Evolutionary conservation across 208 protist species (phyloP).

Genomic region (Trypanosoma caninum): DNA sequence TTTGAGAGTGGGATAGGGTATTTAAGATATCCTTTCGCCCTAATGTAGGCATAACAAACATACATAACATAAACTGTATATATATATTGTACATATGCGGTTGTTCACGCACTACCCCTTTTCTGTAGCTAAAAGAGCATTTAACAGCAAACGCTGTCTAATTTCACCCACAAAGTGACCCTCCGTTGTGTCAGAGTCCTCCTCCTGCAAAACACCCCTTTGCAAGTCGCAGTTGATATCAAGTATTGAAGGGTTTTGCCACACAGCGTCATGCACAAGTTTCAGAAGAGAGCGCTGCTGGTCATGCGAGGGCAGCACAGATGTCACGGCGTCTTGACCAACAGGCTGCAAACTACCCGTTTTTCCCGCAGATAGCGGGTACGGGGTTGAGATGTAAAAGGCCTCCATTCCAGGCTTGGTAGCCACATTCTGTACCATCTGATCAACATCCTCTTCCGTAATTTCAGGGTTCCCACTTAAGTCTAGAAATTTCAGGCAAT

Average conservation of each 20-base stretch:
- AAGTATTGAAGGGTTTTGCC: conserved; percentile 34
- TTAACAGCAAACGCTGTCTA: conserved; percentile 45
- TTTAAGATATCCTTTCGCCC: no score
- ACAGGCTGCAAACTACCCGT: conserved; percentile 3
- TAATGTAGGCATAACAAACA: no score
- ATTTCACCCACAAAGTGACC: conserved; percentile 29
- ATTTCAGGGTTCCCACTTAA: conserved; percentile 46
- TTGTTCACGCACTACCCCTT: not conserved
- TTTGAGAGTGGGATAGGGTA: no score
- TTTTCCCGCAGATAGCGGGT: conserved; percentile 1
- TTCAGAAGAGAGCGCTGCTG: conserved; percentile 27
- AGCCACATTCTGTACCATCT: conserved; percentile 24
- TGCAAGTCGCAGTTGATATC: conserved; percentile 28
- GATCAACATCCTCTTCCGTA: conserved; percentile 18
- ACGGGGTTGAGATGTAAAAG: conserved; percentile 33
- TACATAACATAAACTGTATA: no score
- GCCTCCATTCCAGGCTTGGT: conserved; percentile 35
- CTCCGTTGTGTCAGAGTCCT: not conserved
- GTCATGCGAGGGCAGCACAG: not conserved
- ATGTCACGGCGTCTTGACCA: conserved; percentile 17
- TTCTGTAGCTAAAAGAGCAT: conserved; percentile 34
- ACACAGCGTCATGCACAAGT: conserved; percentile 24
- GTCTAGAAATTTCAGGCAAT: conserved; percentile 31
- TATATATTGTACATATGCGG: no score
- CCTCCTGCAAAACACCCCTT: conserved; percentile 10